phyloP scores from a whole-genome alignment of 495 filamentous ascomycete genomes.

The Penicillium paxilli region DNA sequence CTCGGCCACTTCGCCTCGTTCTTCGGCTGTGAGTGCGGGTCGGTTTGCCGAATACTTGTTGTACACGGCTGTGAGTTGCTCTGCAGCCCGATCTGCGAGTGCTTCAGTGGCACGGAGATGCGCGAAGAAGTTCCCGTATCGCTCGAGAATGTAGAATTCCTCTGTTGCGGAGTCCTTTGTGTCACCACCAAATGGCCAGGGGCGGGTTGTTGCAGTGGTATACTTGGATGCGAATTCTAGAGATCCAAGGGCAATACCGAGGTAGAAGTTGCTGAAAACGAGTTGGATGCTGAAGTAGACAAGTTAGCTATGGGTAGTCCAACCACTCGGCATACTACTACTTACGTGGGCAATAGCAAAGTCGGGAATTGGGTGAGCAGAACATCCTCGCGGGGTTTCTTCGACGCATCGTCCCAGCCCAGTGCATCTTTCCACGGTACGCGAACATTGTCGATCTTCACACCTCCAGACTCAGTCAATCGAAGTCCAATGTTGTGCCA shows the following conservation, averaged over 20 bases:
- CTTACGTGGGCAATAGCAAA: constrained; percentile 57
- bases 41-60: constrained; percentile 30
- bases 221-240: constrained; percentile 51
- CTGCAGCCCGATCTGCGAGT: constrained; percentile 53
- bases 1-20: constrained; percentile 58
- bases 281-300: constrained; percentile 49
- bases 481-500: constrained; percentile 64
- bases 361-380: constrained; percentile 50
- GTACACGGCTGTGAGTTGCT: constrained; percentile 44
- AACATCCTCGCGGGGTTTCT: constrained; percentile 43
- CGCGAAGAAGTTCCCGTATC: constrained; percentile 60
- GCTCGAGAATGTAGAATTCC: constrained; percentile 62
- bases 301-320: background rate
- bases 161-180: constrained; percentile 53
- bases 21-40: constrained; percentile 37
- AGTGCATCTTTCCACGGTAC: constrained; percentile 58
- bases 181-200: constrained; percentile 61
- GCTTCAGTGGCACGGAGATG: constrained; percentile 57
- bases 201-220: constrained; percentile 49
- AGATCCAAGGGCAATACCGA: constrained; percentile 57
- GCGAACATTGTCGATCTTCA: constrained; percentile 54
- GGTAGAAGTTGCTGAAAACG: constrained; percentile 63
- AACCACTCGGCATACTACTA: no score
- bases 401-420: constrained; percentile 50
- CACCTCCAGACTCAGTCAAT: constrained; percentile 59